A percentile compares a stretch with the other conserved stretches of the same genome.
Evolutionary conservation across 805 yeast species (phyloP).

Genomic region (Yarrowia divulgata): DNA sequence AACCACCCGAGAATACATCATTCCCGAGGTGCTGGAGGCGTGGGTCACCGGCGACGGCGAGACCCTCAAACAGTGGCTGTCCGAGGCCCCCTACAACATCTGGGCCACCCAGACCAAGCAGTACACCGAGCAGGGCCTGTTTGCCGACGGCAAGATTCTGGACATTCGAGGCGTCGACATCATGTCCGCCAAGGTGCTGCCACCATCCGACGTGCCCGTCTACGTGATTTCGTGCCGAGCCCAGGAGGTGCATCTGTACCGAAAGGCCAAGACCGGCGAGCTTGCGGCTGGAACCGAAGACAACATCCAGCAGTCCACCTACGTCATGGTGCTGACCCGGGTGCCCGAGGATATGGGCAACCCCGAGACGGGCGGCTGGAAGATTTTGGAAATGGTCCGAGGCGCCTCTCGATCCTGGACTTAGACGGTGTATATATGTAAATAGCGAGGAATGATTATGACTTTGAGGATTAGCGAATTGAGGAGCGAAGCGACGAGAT

Average conservation of each 20-base stretch:
- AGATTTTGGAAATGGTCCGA: slow-evolving; percentile 89
- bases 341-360: slow-evolving; percentile 90
- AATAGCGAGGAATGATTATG: slow-evolving; percentile 1
- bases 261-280: slow-evolving; percentile 90
- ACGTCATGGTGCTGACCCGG: slow-evolving; percentile 95
- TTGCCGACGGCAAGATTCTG: slow-evolving; percentile 87
- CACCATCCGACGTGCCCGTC: slow-evolving; percentile 92
- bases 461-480: too few relatives aligned
- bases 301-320: slow-evolving; percentile 89
- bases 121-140: slow-evolving; percentile 86
- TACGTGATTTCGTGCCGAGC: slow-evolving; percentile 94
- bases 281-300: slow-evolving; percentile 96
- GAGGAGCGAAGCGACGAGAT: too few relatives aligned
- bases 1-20: slow-evolving; percentile 87
- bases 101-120: slow-evolving; percentile 94
- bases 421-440: slow-evolving; percentile 34
- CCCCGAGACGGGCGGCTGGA: slow-evolving; percentile 96
- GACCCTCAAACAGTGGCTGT: slow-evolving; percentile 86
- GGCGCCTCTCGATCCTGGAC: slow-evolving; percentile 90
- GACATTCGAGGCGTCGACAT: slow-evolving; percentile 96
- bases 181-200: slow-evolving; percentile 82
- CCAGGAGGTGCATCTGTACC: slow-evolving; percentile 90
- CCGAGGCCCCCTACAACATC: slow-evolving; percentile 96
- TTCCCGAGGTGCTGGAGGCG: slow-evolving; percentile 96
- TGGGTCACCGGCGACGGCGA: slow-evolving; percentile 89